phyloP scores from a whole-genome alignment of 352 stramenopile species.

The Phytopythium ostracodes region DNA sequence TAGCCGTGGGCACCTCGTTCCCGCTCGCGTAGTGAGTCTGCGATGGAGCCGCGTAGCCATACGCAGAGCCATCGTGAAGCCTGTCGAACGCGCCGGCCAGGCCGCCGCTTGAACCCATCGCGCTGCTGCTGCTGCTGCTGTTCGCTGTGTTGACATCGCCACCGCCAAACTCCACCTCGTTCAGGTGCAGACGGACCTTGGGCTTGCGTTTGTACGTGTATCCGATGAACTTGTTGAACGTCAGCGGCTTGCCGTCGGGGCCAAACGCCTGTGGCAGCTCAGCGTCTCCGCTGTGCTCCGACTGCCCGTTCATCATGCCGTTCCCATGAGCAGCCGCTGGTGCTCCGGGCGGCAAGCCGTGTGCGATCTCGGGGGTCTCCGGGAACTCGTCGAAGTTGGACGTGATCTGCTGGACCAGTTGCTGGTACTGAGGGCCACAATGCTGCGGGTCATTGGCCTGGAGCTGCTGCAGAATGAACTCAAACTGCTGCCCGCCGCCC shows the following conservation, averaged over 20 bases:
- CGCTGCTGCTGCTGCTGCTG: background rate
- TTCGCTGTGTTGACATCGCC: background rate
- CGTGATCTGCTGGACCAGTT: constrained; percentile 91
- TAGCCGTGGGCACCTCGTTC: background rate
- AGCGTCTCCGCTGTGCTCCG: constrained; percentile 2
- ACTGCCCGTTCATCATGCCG: constrained; percentile 3
- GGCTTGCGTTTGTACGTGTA: constrained; percentile 90
- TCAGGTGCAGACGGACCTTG: constrained; percentile 73
- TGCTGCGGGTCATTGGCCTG: constrained; percentile 67
- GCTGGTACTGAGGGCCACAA: constrained; percentile 66
- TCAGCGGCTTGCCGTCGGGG: constrained; percentile 75
- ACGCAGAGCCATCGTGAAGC: background rate
- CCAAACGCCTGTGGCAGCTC: constrained; percentile 45
- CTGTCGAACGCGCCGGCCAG: background rate
- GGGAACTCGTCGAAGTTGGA: constrained; percentile 98
- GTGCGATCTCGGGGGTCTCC: constrained; percentile 39
- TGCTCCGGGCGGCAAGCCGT: constrained; percentile 8
- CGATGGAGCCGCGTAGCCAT: background rate
- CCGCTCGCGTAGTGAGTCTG: background rate
- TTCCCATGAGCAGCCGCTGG: constrained; percentile 10
- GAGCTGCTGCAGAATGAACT: constrained; percentile 90
- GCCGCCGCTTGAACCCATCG: background rate
- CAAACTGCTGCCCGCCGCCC: constrained; percentile 86
- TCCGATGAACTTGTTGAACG: constrained; percentile 91
- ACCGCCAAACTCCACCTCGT: constrained; percentile 67